Base-by-base conservation (phyloP, 176 grass and related monocot genomes). In the Oryza punctata region DNA sequence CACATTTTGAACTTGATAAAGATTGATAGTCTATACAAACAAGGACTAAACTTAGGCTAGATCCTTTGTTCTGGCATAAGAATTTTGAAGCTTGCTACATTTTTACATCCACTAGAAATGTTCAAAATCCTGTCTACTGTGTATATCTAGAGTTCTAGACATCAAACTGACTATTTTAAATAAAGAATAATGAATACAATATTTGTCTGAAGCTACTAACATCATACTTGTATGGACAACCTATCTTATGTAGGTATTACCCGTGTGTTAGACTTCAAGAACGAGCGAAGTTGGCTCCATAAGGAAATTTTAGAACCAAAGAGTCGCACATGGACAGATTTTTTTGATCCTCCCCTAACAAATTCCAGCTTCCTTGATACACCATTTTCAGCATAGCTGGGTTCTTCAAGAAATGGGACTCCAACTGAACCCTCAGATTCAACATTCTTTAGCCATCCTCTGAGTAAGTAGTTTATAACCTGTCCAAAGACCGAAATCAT, bases 391-490 rank as follows among this genome's bases (percentile, higher is more conserved):
- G 72, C 78, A 44, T 89, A 83, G 65, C 87, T 82, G 26, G 87
- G 65, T 69, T 93, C 95, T 88, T 96, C 96, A 26, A 96, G 75
- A 78, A 99, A 90, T 14, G 93, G 93, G 41, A 99, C 75, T 33
- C 82, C 78, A 25, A 87, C 16, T 41, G 88, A 85, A 54, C 93
- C 93, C 10, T 87, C 76, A 3, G 96, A 99, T 63, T 99, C 96
- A 15, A 99, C 89, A 71, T 92, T 99, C 78, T 90, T 92, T 70
- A 96, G 83, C 93, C 96, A 99, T 30, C 96, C 96, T 30, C 96
- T 88, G 40, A 99, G 86, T 47, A 96, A 87, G 78, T 90, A 99
- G 69, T 99, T 99, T 69, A 99, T 79, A 33, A 96, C 96, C 92
- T 98, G 63, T 66, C 30, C 29, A 90, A 68, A 41, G n/a, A 52